These are phyloP conservation scores for Colletotrichum tropicicola DNA, from an alignment of 2,329 filamentous ascomycete species.

Conservation along the genomic window DNA sequence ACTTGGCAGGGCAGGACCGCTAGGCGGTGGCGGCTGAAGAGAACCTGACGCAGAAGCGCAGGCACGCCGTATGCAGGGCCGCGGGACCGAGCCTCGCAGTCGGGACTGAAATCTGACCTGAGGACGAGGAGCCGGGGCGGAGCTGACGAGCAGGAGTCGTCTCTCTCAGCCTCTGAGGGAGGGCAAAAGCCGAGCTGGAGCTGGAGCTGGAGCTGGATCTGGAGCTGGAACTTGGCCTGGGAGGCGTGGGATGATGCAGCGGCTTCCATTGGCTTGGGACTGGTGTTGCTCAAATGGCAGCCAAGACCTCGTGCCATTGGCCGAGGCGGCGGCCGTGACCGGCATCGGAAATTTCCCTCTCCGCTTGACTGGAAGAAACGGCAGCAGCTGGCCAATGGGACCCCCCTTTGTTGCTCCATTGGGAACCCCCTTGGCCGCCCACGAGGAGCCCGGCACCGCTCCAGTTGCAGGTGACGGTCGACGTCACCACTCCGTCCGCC, in stretches of 20 bases:
- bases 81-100: neutral
- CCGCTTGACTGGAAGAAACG: neutral
- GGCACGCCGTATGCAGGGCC: neutral
- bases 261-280: slow-evolving; percentile 24
- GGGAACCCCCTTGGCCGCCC: neutral
- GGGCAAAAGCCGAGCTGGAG: no score
- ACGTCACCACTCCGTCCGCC: neutral
- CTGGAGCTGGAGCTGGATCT: no score
- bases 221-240: neutral
- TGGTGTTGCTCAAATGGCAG: neutral
- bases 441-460: no score
- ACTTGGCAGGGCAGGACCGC: neutral
- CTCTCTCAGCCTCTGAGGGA: no score
- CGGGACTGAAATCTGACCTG: neutral
- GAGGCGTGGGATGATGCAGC: slow-evolving; percentile 22
- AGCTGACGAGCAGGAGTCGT: no score
- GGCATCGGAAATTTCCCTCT: slow-evolving; percentile 25
- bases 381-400: slow-evolving; percentile 6
- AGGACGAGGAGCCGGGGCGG: no score
- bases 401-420: neutral
- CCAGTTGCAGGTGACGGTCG: neutral
- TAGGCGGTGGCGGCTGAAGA: neutral
- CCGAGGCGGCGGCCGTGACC: neutral
- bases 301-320: slow-evolving; percentile 6
- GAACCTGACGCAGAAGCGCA: no score